Base-by-base conservation (phyloP, 2,329 filamentous ascomycete genomes). In the Ophiostoma populinum region DNA sequence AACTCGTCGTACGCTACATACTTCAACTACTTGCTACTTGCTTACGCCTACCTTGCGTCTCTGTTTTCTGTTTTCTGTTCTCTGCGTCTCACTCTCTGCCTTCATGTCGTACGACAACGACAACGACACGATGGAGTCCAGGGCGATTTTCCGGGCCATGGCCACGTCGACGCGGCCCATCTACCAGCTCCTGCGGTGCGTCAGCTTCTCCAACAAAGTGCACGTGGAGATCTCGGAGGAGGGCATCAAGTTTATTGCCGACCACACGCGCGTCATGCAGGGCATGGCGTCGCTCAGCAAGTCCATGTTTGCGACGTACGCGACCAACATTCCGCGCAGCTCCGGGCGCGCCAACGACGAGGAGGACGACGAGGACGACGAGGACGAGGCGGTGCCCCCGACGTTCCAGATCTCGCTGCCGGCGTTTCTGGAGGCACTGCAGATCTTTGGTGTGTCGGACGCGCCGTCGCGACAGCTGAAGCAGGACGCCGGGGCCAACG, bases 251-350 rank as follows among this genome's bases (percentile, higher is more conserved):
- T 90, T 98, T 51, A 78, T 80, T 13, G 83, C 80, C 18, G 85
- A 94, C 49, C 81, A 94, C 49, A 75, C 80, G 9, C 76, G 82
- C 43, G 81, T 87, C 17, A 86, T 95, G 71, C 86, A 95, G 71
- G 85, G 80, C 80, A 60, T 45, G 61, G 81, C 80, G 15, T 92
- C 93, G 52, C 72, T 95, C 38, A 81, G 92, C 54, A 87, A 81
- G 51, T 68, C 70, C 26, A 74, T 98, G 37, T 98, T 98, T 58
- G 85, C 81, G 28, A 79, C 76, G 13, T 98, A 86, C 54, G 70
- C 63, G 15, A 79, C 83, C 53, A 75, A 76, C 43, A 61, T 58
- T 39, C 59, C 52, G 18, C 37, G 24, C 11, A 18, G 28, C 12
- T 11, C 16, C 12, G 24, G 7, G 9, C 13, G 18, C 15, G 24